Base-by-base conservation (phyloP, 306 rosid species). In the Glycine soja region DNA sequence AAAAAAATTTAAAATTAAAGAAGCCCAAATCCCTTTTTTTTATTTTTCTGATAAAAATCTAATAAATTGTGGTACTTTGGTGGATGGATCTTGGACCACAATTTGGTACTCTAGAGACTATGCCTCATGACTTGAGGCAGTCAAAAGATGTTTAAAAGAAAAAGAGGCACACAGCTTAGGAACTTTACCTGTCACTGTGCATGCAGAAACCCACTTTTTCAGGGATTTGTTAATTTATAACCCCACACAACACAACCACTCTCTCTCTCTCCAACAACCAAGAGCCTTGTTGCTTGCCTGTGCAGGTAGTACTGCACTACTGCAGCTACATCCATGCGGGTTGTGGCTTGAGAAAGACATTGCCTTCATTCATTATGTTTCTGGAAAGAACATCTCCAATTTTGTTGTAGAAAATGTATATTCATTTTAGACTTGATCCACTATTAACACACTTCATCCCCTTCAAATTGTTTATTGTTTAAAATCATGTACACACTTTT, bases 111-210 rank as follows among this genome's bases (percentile, higher is more conserved):
- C 63, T 57, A 36, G 40, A 36, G 75, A 86, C 53, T 48, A 58
- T 78, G 72, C 73, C 75, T 80, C 73, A 77, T 45, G 84, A 4
- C n/a, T 40, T 74, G 84, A 69, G 70, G 54, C 84, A 80, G 91
- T 90, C 93, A 87, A 90, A 86, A 87, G 76, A 24, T 24, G 71
- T 63, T 82, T 18, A 76, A 80, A 87, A 83, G 83, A 18, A 61
- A 75, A 83, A 80, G 72, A 74, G 42, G 38, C 42, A 71, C 58
- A 76, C 42, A 57, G 68, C 65, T 72, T 84, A 56, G 81, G 46
- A 56, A 74, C 88, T 88, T 85, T 80, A 24, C 30, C 79, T 73
- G 87, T 72, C 34, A 36, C 40, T 46, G 36, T 57, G 46, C 84
- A 85, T 68, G 86, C 81, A 74, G 58, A 84, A 62, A 58, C 76